phyloP scores from a whole-genome alignment of 306 rosid genomes.

The Quercus engelmannii region DNA sequence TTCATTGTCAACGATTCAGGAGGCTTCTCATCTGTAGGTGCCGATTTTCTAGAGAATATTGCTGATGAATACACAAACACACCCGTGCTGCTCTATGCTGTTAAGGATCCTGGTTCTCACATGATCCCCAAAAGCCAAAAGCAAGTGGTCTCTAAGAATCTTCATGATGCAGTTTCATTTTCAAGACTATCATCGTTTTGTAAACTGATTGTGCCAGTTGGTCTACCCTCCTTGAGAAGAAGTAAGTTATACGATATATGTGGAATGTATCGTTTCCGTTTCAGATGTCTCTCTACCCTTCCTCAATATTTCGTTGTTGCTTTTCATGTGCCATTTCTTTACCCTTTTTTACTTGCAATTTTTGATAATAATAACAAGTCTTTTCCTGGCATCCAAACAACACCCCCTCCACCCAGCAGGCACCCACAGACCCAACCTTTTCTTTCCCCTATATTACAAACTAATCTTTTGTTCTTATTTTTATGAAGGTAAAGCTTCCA shows the following conservation, averaged over 20 bases:
- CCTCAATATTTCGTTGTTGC: constrained; percentile 9
- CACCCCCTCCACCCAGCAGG: background rate
- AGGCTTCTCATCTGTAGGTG: constrained; percentile 85
- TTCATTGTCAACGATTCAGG: constrained; percentile 78
- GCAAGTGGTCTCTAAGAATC: constrained; percentile 57
- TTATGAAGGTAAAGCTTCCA: constrained; percentile 68
- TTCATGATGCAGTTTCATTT: constrained; percentile 84
- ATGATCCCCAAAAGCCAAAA: constrained; percentile 44
- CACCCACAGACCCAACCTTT: background rate
- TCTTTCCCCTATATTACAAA: constrained; percentile 4
- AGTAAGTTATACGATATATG: constrained; percentile 40
- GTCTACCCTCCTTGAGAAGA: constrained; percentile 65
- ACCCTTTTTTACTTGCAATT: background rate
- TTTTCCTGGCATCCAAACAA: background rate
- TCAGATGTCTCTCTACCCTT: constrained; percentile 8
- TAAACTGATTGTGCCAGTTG: constrained; percentile 75
- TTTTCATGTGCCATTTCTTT: constrained; percentile 14
- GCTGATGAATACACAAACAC: constrained; percentile 74
- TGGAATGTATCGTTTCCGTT: constrained; percentile 4
- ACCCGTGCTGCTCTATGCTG: constrained; percentile 69
- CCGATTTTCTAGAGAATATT: constrained; percentile 72
- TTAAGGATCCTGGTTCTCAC: constrained; percentile 45
- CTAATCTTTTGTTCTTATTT: constrained; percentile 14
- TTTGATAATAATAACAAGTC: too few relatives aligned
- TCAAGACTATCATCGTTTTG: constrained; percentile 71